These are phyloP conservation scores for Mycena rosella DNA, from an alignment of 768 basidiomycete genomes.

Conservation along the genomic window DNA sequence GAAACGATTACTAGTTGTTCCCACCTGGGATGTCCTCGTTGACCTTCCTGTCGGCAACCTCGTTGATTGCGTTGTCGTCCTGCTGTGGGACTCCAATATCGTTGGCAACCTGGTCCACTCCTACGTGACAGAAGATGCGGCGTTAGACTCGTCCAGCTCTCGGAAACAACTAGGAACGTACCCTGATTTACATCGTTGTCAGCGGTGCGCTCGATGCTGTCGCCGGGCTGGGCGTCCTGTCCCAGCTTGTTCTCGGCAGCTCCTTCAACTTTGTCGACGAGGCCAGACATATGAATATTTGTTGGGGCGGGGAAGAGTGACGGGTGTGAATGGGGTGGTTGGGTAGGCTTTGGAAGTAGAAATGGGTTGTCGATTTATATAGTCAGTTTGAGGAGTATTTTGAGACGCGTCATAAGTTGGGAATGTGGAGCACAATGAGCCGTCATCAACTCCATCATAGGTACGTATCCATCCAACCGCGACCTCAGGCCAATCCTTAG, in stretches of 20 bases:
- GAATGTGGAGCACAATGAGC: constrained; percentile 3
- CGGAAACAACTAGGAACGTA: constrained; percentile 9
- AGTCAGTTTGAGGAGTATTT: constrained; percentile 7
- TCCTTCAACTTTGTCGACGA: constrained; percentile 23
- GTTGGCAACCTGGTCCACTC: constrained; percentile 23
- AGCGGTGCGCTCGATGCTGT: constrained; percentile 22
- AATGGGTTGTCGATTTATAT: constrained; percentile 7
- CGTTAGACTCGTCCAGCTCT: constrained; percentile 8
- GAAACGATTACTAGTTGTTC: constrained; percentile 20
- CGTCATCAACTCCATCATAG: constrained; percentile 23
- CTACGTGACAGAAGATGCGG: constrained; percentile 8
- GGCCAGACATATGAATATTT: constrained; percentile 10
- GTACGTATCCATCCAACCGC: constrained; percentile 14
- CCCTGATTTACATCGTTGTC: constrained; percentile 25
- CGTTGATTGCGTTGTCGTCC: constrained; percentile 18
- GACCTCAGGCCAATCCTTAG: not conserved
- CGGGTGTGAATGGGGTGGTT: constrained; percentile 9
- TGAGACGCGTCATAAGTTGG: constrained; percentile 14
- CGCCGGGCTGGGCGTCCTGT: constrained; percentile 25
- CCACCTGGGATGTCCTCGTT: constrained; percentile 27
- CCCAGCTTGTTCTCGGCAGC: constrained; percentile 26
- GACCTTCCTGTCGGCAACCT: constrained; percentile 25
- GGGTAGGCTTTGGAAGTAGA: constrained; percentile 1
- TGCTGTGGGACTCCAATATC: constrained; percentile 25
- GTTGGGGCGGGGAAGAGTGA: constrained; percentile 5